A percentile compares a stretch with the other conserved stretches of the same genome.
Evolutionary conservation across 2,329 filamentous ascomycete species (phyloP).

Genomic region (Diplocarpon rosae): DNA sequence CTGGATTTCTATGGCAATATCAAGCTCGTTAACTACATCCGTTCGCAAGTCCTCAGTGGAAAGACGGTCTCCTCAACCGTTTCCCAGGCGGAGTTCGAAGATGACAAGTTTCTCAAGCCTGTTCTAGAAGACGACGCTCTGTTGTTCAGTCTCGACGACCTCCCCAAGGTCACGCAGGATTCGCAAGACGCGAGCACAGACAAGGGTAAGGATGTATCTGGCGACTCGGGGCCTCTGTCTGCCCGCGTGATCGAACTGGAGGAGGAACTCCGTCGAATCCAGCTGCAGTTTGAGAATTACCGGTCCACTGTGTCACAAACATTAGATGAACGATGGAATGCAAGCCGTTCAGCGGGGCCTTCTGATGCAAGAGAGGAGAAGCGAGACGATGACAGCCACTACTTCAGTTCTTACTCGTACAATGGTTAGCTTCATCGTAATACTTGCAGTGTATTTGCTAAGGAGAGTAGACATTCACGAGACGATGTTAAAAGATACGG

Average conservation of each 20-base stretch:
- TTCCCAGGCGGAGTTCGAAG: slow-evolving; percentile 50
- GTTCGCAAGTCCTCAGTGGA: slow-evolving; percentile 35
- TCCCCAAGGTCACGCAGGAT: slow-evolving; percentile 37
- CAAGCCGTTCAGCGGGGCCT: slow-evolving; percentile 34
- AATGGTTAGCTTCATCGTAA: slow-evolving; percentile 39
- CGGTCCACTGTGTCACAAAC: slow-evolving; percentile 30
- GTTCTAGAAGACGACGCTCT: slow-evolving; percentile 82
- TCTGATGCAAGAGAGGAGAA: slow-evolving; percentile 31
- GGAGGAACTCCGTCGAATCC: slow-evolving; percentile 29
- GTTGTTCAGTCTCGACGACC: slow-evolving; percentile 76
- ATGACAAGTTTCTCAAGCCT: slow-evolving; percentile 74
- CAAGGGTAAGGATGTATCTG: slow-evolving; percentile 20
- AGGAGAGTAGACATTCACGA: slow-evolving; percentile 69
- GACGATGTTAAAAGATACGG: slow-evolving; percentile 83
- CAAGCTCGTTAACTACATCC: slow-evolving; percentile 62
- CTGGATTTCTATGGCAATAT: slow-evolving; percentile 66
- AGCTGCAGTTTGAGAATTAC: slow-evolving; percentile 31
- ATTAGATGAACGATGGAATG: slow-evolving; percentile 30
- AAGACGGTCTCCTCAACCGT: slow-evolving; percentile 37
- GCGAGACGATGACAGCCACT: slow-evolving; percentile 45
- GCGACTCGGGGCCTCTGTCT: slow-evolving; percentile 20
- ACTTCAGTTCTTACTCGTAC: slow-evolving; percentile 54
- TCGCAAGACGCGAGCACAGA: slow-evolving; percentile 24
- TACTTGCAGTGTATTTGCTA: neutral
- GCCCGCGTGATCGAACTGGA: slow-evolving; percentile 30